Evolutionary conservation across 768 basidiomycete genomes (phyloP).

Genomic region (Cystofilobasidium ferigula): DNA sequence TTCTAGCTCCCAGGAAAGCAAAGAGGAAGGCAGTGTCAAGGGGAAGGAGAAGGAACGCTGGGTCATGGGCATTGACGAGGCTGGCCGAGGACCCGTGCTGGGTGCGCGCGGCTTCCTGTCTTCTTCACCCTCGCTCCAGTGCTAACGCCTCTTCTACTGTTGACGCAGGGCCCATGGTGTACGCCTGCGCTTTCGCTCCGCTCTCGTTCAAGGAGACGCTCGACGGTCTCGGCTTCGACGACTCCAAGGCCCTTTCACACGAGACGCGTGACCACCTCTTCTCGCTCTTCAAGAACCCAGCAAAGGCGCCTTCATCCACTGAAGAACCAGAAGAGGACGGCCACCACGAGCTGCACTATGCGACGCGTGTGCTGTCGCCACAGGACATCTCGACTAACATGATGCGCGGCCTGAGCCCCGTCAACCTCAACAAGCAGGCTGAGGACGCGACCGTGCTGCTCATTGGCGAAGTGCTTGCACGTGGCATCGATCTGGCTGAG

Average conservation of each 20-base stretch:
- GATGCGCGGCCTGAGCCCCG: slow-evolving; percentile 61
- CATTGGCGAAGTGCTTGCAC: slow-evolving; percentile 71
- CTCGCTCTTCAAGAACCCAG: slow-evolving; percentile 26
- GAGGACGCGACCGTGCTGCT: slow-evolving; percentile 81
- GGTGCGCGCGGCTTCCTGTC: slow-evolving; percentile 41
- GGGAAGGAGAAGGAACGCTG: slow-evolving; percentile 46
- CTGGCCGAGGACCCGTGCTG: slow-evolving; percentile 87
- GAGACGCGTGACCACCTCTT: slow-evolving; percentile 46
- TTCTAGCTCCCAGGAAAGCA: not conserved
- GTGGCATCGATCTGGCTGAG: slow-evolving; percentile 67
- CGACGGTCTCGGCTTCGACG: slow-evolving; percentile 78
- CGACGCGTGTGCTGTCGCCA: slow-evolving; percentile 50
- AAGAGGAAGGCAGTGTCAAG: slow-evolving; percentile 18
- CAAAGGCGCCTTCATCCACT: not conserved
- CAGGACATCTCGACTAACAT: slow-evolving; percentile 85
- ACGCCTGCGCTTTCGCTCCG: slow-evolving; percentile 89
- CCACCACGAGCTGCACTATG: slow-evolving; percentile 34
- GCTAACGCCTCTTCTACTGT: not conserved
- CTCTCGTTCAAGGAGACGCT: slow-evolving; percentile 60
- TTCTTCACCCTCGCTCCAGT: not conserved
- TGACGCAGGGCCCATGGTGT: slow-evolving; percentile 61
- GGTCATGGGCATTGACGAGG: slow-evolving; percentile 97
- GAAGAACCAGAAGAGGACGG: not conserved
- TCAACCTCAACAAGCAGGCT: slow-evolving; percentile 76
- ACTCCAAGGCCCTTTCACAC: slow-evolving; percentile 80